A percentile compares a stretch with the other conserved stretches of the same genome.
Conservation (phyloP, 139 green algal genomes). For the Asterochloris sp. region DNA sequence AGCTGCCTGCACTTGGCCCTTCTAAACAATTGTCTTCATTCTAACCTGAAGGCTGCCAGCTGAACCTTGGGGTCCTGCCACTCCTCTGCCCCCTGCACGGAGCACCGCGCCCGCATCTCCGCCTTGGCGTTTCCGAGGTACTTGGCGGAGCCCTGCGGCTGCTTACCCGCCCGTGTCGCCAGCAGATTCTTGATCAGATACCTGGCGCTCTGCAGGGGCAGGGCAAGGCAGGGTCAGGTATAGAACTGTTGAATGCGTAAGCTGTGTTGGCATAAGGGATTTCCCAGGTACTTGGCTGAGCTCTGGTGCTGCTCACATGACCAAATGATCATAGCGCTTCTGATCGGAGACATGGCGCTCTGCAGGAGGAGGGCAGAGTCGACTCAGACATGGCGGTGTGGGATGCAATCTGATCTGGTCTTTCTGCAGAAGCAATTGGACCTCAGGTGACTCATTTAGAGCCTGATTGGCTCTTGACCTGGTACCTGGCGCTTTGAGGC, state of each 20-base stretch:
- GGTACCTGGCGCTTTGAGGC: too few relatives aligned
- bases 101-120: slow-evolving; percentile 30
- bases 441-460: too few relatives aligned
- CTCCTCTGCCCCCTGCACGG: slow-evolving; percentile 21
- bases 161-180: slow-evolving; percentile 30
- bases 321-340: slow-evolving; percentile 42
- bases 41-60: slow-evolving; percentile 31
- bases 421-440: not conserved
- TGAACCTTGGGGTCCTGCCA: slow-evolving; percentile 25
- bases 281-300: slow-evolving; percentile 58
- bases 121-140: slow-evolving; percentile 51
- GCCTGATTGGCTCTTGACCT: too few relatives aligned
- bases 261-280: not conserved
- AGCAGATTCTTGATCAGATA: slow-evolving; percentile 73
- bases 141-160: slow-evolving; percentile 31
- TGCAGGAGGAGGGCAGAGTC: slow-evolving; percentile 36
- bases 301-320: slow-evolving; percentile 24
- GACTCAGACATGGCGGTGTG: not conserved
- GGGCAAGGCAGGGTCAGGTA: not conserved
- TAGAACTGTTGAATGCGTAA: not conserved
- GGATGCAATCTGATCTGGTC: too few relatives aligned
- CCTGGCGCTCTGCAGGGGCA: slow-evolving; percentile 61
- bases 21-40: too few relatives aligned
- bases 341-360: slow-evolving; percentile 74
- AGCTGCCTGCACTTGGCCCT: too few relatives aligned